These are phyloP conservation scores for Suillus subluteus DNA, from an alignment of 768 basidiomycete species.

Conservation along the genomic window DNA sequence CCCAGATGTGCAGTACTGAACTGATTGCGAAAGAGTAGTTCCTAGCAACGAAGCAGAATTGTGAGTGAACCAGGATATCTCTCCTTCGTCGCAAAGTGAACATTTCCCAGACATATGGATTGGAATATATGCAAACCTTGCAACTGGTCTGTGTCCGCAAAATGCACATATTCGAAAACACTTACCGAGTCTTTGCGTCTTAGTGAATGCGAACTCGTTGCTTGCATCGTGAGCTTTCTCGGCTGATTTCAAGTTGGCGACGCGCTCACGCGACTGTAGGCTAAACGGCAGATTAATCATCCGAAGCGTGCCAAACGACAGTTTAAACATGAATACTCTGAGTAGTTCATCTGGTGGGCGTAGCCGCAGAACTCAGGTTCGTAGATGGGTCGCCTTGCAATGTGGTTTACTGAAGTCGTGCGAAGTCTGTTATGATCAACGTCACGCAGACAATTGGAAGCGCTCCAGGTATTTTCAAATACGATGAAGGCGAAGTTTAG, in stretches of 20 bases:
- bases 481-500: neutral
- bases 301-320: no score
- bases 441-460: neutral
- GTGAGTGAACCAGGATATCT: neutral
- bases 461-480: neutral
- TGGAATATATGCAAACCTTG: constrained; percentile 2
- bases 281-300: constrained; percentile 1
- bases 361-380: neutral
- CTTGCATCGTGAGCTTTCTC: constrained; percentile 1
- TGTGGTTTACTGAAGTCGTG: neutral
- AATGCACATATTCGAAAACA: neutral
- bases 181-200: neutral
- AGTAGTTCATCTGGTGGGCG: neutral
- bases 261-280: neutral
- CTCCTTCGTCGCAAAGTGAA: neutral
- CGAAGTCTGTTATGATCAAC: constrained; percentile 1
- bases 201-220: constrained; percentile 5
- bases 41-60: constrained; percentile 7
- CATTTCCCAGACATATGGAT: constrained; percentile 6
- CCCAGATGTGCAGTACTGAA: neutral
- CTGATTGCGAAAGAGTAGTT: constrained; percentile 2
- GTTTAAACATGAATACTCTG: neutral
- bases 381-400: neutral
- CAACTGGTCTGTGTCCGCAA: neutral
- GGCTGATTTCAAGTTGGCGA: no score